Evolutionary conservation across 129 eudicot genomes (phyloP).

Genomic region (Glebionis coronaria): DNA sequence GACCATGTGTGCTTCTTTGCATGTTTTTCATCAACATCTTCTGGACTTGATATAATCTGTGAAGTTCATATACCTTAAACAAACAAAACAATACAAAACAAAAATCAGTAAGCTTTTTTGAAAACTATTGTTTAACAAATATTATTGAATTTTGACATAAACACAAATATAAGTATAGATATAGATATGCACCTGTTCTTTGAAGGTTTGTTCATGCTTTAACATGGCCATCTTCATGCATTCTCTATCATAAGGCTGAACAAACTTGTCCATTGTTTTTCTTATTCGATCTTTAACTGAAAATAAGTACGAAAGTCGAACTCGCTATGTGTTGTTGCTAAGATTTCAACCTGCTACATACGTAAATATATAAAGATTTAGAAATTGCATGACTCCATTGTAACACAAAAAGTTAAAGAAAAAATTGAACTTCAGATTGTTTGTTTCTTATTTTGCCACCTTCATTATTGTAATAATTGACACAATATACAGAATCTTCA

Average conservation of each 20-base stretch:
- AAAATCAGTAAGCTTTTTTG: conserved; percentile 14
- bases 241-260: conserved; percentile 71
- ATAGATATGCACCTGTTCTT: conserved; percentile 59
- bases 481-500: conserved; percentile 54
- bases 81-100: background rate
- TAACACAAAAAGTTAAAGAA: conserved; percentile 25
- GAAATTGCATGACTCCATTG: conserved; percentile 36
- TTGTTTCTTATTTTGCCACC: conserved; percentile 22
- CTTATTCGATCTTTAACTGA: background rate
- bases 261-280: conserved; percentile 59
- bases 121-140: no score
- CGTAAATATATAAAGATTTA: conserved; percentile 17
- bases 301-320: conserved; percentile 1
- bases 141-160: conserved; percentile 2
- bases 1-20: conserved; percentile 17
- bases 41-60: conserved; percentile 75
- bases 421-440: conserved; percentile 41
- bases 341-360: conserved; percentile 19
- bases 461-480: conserved; percentile 14
- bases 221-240: conserved; percentile 93
- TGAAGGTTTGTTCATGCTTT: conserved; percentile 91
- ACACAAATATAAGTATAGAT: background rate
- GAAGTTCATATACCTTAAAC: conserved; percentile 83
- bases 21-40: conserved; percentile 71
- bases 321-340: conserved; percentile 23